Evolutionary conservation across 2,329 filamentous ascomycete species (phyloP), one percentile per base, ranked within the genome.

Genomic region (Aspergillus terreus): DNA sequence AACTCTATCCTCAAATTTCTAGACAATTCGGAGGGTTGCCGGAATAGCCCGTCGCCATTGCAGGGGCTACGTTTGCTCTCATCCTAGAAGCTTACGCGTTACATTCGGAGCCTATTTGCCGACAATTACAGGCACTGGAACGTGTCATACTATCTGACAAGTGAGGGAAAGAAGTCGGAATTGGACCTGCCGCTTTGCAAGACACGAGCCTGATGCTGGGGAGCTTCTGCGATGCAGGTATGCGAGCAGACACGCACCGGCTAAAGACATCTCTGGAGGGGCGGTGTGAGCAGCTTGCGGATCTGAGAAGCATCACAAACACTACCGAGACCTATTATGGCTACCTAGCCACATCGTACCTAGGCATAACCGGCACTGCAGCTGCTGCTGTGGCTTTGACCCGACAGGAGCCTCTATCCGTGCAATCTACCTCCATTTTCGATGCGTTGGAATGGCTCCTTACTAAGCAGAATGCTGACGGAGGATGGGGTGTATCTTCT

Each of bases 401-500:
- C 1, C 63, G 61, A 30, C 57, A 67, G 7, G 53, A 65, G 21
- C 40, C 56, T 1, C 6, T 17, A 3, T 52, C 46, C 2, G n/a
- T 38, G 4, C 6, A 11, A 4, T 56, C 58, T 0, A 12, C 6
- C 12, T 45, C 35, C 4, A 51, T 64, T 1, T 11, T 55, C 3
- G 17, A 19, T 3, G 62, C 63, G 4, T 35, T 50, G 0, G 50
- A 52, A 4, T 71, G 69, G 68, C 56, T 70, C 4, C 47, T 67
- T 1, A 67, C 65, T 2, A 72, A 72, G 67, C 69, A 72, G 40
- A 69, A 68, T 49, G n/a, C 36, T 1, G 70, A 72, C 47, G 69
- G 69, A 30, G 70, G 70, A 0, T 73, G 67, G 69, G 68, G 49
- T 2, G 65, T 64, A 5, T 72, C 73, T 43, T 70, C 72, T 45